Evolutionary conservation across 2,329 filamentous ascomycete species (phyloP).

Genomic region (Grosmannia huntii): DNA sequence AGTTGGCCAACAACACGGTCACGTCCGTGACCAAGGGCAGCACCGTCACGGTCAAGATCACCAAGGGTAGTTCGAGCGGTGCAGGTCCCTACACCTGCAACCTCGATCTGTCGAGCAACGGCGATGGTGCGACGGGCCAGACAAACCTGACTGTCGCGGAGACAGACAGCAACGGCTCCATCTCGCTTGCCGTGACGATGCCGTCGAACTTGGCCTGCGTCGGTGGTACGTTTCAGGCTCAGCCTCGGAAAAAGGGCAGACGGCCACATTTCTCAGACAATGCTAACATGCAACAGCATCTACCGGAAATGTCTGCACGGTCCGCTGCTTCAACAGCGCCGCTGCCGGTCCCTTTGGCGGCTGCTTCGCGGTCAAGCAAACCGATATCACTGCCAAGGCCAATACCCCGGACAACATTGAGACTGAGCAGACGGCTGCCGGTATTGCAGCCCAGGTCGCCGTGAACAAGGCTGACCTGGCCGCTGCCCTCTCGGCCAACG

Average conservation of each 20-base stretch:
- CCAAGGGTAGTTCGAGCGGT: slow-evolving; percentile 39
- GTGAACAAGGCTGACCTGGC: slow-evolving; percentile 38
- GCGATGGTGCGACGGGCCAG: slow-evolving; percentile 29
- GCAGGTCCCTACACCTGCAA: slow-evolving; percentile 42
- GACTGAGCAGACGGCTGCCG: slow-evolving; percentile 31
- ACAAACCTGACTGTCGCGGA: slow-evolving; percentile 30
- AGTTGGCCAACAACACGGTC: slow-evolving; percentile 29
- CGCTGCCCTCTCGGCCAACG: slow-evolving; percentile 31
- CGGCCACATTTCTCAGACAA: not conserved
- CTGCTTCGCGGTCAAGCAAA: slow-evolving; percentile 44
- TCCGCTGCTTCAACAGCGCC: slow-evolving; percentile 43
- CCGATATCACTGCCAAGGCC: slow-evolving; percentile 26
- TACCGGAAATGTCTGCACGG: slow-evolving; percentile 44
- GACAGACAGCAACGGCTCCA: slow-evolving; percentile 25
- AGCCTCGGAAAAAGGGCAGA: too few relatives aligned
- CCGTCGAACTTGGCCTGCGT: slow-evolving; percentile 33
- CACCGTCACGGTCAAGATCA: slow-evolving; percentile 31
- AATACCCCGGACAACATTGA: slow-evolving; percentile 32
- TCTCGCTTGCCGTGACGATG: slow-evolving; percentile 42
- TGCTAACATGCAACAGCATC: slow-evolving; percentile 21
- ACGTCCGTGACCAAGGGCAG: slow-evolving; percentile 35
- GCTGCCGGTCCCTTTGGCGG: slow-evolving; percentile 34
- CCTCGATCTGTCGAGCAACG: slow-evolving; percentile 33
- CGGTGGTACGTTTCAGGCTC: slow-evolving; percentile 32
- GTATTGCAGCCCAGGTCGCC: slow-evolving; percentile 33